Conservation (phyloP, 2,329 filamentous ascomycete species). For the Akanthomyces uredinophilus region DNA sequence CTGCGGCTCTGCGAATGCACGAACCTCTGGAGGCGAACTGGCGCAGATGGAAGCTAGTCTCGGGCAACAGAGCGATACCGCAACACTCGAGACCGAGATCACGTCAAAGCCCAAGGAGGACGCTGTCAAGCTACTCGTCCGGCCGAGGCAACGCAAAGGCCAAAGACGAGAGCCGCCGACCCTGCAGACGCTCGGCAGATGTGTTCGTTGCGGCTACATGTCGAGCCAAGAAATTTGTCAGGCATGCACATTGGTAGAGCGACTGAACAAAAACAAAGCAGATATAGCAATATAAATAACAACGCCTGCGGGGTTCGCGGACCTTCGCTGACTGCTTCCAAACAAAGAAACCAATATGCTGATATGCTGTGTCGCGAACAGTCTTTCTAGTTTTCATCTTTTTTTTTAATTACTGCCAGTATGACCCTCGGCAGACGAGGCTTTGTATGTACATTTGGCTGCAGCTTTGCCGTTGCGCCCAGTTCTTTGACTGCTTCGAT, state of each 20-base stretch:
- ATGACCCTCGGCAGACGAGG: not conserved
- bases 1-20: constrained; percentile 63
- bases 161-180: constrained; percentile 23
- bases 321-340: not conserved
- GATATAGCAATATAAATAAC: constrained; percentile 49
- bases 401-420: constrained; percentile 11
- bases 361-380: not conserved
- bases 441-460: constrained; percentile 15
- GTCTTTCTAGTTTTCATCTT: not conserved
- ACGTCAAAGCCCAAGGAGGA: constrained; percentile 23
- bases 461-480: constrained; percentile 2
- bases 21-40: constrained; percentile 69
- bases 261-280: constrained; percentile 73
- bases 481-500: not conserved
- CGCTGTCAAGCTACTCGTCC: constrained; percentile 31
- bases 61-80: constrained; percentile 19
- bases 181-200: constrained; percentile 74
- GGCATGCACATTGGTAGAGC: constrained; percentile 84
- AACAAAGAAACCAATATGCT: not conserved
- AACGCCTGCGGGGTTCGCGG: not conserved
- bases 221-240: constrained; percentile 93
- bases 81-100: constrained; percentile 29
- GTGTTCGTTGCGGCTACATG: constrained; percentile 86
- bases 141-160: constrained; percentile 24
- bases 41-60: constrained; percentile 65